These are phyloP conservation scores for Colletotrichum orchidophilum DNA, from an alignment of 2,329 filamentous ascomycete genomes.

Conservation along the genomic window DNA sequence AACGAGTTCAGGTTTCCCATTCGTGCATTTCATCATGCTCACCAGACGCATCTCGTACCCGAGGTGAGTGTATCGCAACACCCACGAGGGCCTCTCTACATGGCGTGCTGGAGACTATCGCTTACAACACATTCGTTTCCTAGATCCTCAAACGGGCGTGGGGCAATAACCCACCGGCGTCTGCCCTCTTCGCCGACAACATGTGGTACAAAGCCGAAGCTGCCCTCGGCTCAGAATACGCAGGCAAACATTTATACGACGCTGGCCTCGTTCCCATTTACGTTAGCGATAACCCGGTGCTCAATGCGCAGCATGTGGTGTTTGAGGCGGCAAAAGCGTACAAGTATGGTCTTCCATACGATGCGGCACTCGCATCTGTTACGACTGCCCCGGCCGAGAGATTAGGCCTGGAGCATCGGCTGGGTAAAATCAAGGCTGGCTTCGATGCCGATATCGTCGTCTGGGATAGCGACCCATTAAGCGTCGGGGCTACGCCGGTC, in stretches of 20 bases:
- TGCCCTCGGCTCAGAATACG: constrained; percentile 71
- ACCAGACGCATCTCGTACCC: constrained; percentile 72
- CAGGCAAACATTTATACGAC: constrained; percentile 73
- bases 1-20: constrained; percentile 77
- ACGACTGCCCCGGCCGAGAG: constrained; percentile 67
- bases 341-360: constrained; percentile 68
- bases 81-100: fast-evolving
- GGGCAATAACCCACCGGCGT: constrained; percentile 61
- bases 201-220: constrained; percentile 79
- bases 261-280: constrained; percentile 72
- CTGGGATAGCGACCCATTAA: constrained; percentile 72
- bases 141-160: constrained; percentile 66
- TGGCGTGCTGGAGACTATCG: too few species aligned
- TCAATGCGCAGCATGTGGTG: constrained; percentile 75
- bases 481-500: constrained; percentile 65
- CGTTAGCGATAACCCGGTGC: constrained; percentile 75
- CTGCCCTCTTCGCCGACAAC: constrained; percentile 75
- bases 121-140: neutral
- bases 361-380: constrained; percentile 66
- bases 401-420: constrained; percentile 63
- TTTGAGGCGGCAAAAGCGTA: constrained; percentile 71
- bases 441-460: constrained; percentile 70
- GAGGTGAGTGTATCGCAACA: constrained; percentile 54
- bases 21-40: constrained; percentile 75
- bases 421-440: constrained; percentile 69